phyloP scores from a whole-genome alignment of 2,329 filamentous ascomycete species.

The Lithohypha guttulata region DNA sequence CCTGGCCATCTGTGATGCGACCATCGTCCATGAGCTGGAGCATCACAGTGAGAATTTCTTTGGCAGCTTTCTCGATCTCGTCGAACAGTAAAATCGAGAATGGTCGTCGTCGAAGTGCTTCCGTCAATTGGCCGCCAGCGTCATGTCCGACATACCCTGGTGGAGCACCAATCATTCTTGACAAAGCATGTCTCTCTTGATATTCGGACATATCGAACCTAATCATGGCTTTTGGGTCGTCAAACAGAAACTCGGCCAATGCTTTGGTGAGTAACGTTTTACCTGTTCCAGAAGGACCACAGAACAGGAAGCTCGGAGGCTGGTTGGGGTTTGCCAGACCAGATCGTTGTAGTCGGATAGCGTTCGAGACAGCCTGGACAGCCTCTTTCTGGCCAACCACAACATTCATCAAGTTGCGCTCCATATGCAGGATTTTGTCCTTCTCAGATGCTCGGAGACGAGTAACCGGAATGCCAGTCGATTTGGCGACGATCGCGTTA shows the following conservation, averaged over 20 bases:
- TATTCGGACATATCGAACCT: constrained; percentile 99
- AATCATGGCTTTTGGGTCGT: constrained; percentile 95
- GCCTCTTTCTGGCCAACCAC: constrained; percentile 94
- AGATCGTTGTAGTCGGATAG: constrained; percentile 88
- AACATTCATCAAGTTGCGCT: constrained; percentile 68
- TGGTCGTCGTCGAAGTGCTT: constrained; percentile 82
- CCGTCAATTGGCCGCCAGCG: constrained; percentile 87
- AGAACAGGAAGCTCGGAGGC: constrained; percentile 96
- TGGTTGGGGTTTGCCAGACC: constrained; percentile 93
- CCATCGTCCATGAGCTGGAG: constrained; percentile 99
- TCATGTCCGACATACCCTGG: constrained; percentile 97
- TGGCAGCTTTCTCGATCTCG: constrained; percentile 96
- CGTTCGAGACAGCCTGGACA: constrained; percentile 84
- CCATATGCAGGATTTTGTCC: constrained; percentile 97
- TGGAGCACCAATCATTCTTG: constrained; percentile 94
- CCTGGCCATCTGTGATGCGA: constrained; percentile 95
- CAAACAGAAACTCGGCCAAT: constrained; percentile 93
- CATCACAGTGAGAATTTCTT: constrained; percentile 90
- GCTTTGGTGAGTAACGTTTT: constrained; percentile 97
- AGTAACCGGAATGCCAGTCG: constrained; percentile 97
- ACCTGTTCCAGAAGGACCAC: constrained; percentile 93
- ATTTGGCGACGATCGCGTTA: constrained; percentile 93
- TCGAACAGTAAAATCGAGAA: constrained; percentile 98
- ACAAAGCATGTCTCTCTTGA: constrained; percentile 89
- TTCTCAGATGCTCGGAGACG: constrained; percentile 90